These are phyloP conservation scores for Babesia sp. DNA, from an alignment of 169 alveolate genomes.

Conservation along the genomic window DNA sequence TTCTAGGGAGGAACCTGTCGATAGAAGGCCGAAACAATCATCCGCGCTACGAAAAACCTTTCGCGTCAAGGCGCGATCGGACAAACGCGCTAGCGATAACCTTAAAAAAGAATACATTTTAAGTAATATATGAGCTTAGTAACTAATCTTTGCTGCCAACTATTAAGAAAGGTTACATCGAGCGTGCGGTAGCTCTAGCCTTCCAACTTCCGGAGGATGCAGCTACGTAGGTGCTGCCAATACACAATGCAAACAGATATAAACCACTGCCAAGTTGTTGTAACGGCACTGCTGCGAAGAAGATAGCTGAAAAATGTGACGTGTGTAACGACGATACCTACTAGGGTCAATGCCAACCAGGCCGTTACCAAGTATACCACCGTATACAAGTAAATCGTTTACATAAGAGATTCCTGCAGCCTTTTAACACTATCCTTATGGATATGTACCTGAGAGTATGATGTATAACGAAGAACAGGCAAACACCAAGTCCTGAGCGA, in stretches of 20 bases:
- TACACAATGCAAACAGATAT: constrained; percentile 9
- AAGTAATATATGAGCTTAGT: background rate
- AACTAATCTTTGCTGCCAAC: background rate
- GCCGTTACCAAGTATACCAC: background rate
- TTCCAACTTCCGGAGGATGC: background rate
- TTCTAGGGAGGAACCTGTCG: constrained; percentile 15
- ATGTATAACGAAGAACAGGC: constrained; percentile 48
- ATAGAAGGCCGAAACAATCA: constrained; percentile 57
- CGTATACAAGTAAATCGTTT: constrained; percentile 51
- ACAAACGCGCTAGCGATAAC: constrained; percentile 3
- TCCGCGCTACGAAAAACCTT: constrained; percentile 42
- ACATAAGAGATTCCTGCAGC: constrained; percentile 44
- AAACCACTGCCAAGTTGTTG: background rate
- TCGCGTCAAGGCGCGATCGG: constrained; percentile 11
- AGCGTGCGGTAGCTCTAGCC: background rate
- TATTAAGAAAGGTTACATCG: background rate
- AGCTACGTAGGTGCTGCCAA: constrained; percentile 13
- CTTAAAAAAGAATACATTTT: constrained; percentile 16
- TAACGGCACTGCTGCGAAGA: constrained; percentile 19
- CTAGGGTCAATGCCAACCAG: constrained; percentile 30
- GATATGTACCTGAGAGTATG: constrained; percentile 40
- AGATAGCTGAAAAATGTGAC: constrained; percentile 11
- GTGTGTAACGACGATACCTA: constrained; percentile 6
- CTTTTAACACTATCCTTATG: background rate
- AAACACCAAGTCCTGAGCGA: constrained; percentile 61